Percentiles rank a stretch among this genome's conserved stretches.
phyloP scores from a whole-genome alignment of 805 yeast genomes.

The Cyberlindnera veronae region DNA sequence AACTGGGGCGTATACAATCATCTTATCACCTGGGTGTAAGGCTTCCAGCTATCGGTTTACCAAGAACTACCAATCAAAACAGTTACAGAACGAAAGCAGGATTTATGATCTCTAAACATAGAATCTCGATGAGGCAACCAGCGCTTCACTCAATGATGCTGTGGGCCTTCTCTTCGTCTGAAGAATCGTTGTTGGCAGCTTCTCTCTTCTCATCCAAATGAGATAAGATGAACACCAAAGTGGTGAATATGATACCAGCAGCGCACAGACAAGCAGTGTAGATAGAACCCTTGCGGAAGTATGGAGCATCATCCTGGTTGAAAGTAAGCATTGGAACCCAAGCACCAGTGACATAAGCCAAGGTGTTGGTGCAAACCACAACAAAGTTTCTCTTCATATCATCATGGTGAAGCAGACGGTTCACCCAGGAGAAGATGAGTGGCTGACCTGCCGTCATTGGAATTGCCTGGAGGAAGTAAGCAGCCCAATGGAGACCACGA shows the following conservation, averaged over 20 bases:
- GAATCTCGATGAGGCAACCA: no score
- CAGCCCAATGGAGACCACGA: slow-evolving; percentile 45
- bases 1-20: no score
- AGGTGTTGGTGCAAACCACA: slow-evolving; percentile 38
- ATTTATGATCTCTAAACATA: no score
- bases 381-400: slow-evolving; percentile 35
- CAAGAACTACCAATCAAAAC: no score
- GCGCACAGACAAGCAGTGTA: slow-evolving; percentile 20
- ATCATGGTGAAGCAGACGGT: slow-evolving; percentile 37
- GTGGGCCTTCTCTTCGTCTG: no score
- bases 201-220: no score
- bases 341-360: slow-evolving; percentile 38
- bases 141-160: no score
- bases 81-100: no score
- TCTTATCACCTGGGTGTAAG: no score
- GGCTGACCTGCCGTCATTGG: slow-evolving; percentile 55
- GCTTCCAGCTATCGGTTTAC: no score
- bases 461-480: slow-evolving; percentile 45
- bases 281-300: slow-evolving; percentile 36
- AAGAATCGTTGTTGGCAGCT: no score
- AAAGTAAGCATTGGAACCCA: slow-evolving; percentile 39
- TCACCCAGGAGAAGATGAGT: slow-evolving; percentile 54
- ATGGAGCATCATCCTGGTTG: slow-evolving; percentile 35
- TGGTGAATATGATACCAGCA: slow-evolving; percentile 2
- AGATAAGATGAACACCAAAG: not conserved